phyloP scores from a whole-genome alignment of 345 rosid species.

The Adansonia digitata region DNA sequence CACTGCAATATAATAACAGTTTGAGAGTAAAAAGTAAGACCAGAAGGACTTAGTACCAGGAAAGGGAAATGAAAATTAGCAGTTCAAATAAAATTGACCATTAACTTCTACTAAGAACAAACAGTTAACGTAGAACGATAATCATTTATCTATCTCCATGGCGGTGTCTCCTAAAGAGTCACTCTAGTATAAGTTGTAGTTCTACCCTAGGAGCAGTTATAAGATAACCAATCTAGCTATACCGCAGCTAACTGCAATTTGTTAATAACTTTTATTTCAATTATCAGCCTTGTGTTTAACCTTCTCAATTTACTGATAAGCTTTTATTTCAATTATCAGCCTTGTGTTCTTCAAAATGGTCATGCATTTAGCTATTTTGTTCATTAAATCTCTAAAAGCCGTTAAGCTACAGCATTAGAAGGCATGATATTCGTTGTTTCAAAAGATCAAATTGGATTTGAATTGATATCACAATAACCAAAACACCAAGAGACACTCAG shows the following conservation, averaged over 20 bases:
- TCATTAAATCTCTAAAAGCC: neutral
- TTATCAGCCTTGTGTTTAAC: neutral
- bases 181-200: neutral
- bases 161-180: neutral
- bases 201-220: neutral
- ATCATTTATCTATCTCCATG: neutral
- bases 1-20: slow-evolving; percentile 46
- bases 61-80: neutral
- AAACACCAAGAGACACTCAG: neutral
- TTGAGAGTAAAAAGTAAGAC: neutral
- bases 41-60: neutral
- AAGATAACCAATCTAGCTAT: neutral
- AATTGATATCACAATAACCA: slow-evolving; percentile 1
- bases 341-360: neutral
- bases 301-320: neutral
- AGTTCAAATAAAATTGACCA: neutral
- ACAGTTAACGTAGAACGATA: neutral
- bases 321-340: neutral
- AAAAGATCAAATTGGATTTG: neutral
- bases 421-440: neutral
- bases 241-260: neutral
- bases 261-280: neutral
- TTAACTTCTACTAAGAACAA: neutral
- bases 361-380: neutral
- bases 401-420: neutral